A percentile compares a stretch with the other conserved stretches of the same genome.
Evolutionary conservation across 2,329 filamentous ascomycete genomes (phyloP).

Genomic region (Colletotrichum tropicale): DNA sequence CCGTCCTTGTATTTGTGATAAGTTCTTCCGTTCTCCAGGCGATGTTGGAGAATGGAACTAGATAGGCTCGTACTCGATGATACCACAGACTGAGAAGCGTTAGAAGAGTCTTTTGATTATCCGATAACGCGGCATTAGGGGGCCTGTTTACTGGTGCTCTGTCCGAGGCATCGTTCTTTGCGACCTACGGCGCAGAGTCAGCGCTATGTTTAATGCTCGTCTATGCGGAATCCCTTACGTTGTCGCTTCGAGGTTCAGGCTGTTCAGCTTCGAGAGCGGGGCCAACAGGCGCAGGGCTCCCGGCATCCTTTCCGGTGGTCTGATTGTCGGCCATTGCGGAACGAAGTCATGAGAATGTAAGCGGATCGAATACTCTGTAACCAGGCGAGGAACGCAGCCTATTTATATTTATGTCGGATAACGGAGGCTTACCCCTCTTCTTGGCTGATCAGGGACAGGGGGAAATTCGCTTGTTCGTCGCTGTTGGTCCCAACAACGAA

Average conservation of each 20-base stretch:
- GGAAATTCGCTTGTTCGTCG: not conserved
- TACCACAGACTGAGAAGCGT: not conserved
- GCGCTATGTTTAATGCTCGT: not conserved
- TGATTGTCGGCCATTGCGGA: not conserved
- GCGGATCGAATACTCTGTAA: not conserved
- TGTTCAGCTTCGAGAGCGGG: not conserved
- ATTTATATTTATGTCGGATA: not conserved
- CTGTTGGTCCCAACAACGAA: not conserved
- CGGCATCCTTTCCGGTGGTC: not conserved
- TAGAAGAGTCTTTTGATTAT: not conserved
- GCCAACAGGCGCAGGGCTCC: not conserved
- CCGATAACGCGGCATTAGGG: not conserved
- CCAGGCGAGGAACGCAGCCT: not conserved
- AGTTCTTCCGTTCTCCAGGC: slow-evolving; percentile 4
- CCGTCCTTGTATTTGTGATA: slow-evolving; percentile 23
- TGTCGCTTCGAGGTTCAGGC: not conserved
- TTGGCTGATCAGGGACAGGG: not conserved
- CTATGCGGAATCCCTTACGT: not conserved
- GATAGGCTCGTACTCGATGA: not conserved
- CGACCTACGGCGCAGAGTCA: not conserved
- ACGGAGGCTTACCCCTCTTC: not conserved
- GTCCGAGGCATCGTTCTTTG: not conserved
- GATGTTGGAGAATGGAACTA: not conserved
- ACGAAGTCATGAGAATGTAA: not conserved
- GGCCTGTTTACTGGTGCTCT: not conserved